phyloP scores from a whole-genome alignment of 148 eudicot genomes.

The Vaccinium myrtillus region DNA sequence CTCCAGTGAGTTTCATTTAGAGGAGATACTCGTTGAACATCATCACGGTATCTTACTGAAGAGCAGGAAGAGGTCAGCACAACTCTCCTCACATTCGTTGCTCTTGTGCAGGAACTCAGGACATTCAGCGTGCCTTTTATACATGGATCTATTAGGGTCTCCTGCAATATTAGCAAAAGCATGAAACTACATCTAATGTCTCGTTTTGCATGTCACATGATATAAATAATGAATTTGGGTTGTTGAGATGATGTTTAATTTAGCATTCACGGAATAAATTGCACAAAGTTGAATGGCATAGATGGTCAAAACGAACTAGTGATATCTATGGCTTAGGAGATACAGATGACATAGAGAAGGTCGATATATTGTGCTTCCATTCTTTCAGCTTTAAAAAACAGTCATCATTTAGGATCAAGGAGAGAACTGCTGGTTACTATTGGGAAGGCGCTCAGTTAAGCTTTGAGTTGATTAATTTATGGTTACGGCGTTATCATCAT shows the following conservation, averaged over 20 bases:
- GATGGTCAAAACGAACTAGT: neutral
- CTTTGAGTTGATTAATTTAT: neutral
- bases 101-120: slow-evolving; percentile 70
- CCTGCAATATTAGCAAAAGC: slow-evolving; percentile 43
- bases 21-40: slow-evolving; percentile 47
- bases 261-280: neutral
- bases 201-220: neutral
- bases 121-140: slow-evolving; percentile 80
- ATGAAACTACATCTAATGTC: neutral
- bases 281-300: neutral
- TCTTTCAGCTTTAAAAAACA: neutral
- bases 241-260: neutral
- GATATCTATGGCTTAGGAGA: neutral
- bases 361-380: neutral
- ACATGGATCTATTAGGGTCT: slow-evolving; percentile 66
- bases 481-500: neutral
- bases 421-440: neutral
- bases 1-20: slow-evolving; percentile 96
- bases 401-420: neutral
- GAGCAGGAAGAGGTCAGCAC: slow-evolving; percentile 95
- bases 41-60: slow-evolving; percentile 71
- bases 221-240: neutral
- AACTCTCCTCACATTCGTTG: slow-evolving; percentile 61
- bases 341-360: neutral
- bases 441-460: neutral